These are phyloP conservation scores for Aspergillus sp. DNA, from an alignment of 2,329 filamentous ascomycete species.

Conservation along the genomic window DNA sequence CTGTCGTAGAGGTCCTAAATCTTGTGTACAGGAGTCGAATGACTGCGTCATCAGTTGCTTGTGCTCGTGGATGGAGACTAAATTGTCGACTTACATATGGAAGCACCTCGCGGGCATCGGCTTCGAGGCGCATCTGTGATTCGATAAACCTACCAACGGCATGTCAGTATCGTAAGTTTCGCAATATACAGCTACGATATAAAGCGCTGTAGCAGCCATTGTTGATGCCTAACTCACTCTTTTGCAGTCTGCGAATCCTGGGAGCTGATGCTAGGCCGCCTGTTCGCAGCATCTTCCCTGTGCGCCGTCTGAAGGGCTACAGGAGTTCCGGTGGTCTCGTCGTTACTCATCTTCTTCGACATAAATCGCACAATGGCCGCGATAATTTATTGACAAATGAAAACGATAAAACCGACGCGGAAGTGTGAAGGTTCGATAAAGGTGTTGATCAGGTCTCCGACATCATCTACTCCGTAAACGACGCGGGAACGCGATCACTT, in stretches of 20 bases:
- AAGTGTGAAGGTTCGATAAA: not conserved
- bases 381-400: not conserved
- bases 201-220: not conserved
- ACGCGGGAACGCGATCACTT: conserved; percentile 16
- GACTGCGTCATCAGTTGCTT: conserved; percentile 56
- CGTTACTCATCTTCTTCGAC: conserved; percentile 24
- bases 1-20: conserved; percentile 85
- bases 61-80: not conserved
- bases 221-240: conserved; percentile 50
- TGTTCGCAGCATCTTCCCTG: conserved; percentile 17
- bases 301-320: conserved; percentile 13
- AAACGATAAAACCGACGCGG: not conserved
- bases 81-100: conserved; percentile 68
- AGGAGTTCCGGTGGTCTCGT: conserved; percentile 10
- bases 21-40: conserved; percentile 88
- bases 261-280: conserved; percentile 46
- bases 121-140: conserved; percentile 85
- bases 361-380: not conserved
- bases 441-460: not conserved
- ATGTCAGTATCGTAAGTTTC: not conserved
- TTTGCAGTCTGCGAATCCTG: conserved; percentile 70
- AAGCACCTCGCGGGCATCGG: conserved; percentile 89
- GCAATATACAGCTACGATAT: not conserved
- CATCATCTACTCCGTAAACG: not conserved
- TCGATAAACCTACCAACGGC: conserved; percentile 70